Evolutionary conservation across 768 basidiomycete genomes (phyloP), one percentile per base, ranked within the genome.

Genomic region (Suillus cothurnatus): DNA sequence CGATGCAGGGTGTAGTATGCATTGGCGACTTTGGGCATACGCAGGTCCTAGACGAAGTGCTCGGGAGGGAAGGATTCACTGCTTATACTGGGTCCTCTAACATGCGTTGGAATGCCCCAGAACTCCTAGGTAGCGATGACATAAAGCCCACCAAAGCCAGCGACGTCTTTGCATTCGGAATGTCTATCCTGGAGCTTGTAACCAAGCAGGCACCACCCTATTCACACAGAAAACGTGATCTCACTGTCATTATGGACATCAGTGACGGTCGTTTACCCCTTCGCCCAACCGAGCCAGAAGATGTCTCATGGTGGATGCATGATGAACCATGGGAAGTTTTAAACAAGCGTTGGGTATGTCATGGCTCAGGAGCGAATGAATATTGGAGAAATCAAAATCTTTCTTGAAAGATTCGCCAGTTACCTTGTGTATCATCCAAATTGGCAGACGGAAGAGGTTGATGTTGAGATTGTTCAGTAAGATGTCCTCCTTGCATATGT

Each of bases 1-100:
- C 49, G 28, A 47, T 64, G 6, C 60, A 88, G 87, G 82, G 81
- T 15, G 77, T 84, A 67, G 82, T 87, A 31, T 78, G 84, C 38
- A 84, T 89, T 17, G 85, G 84, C 65, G 88, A 89, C 68, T 89
- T 89, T 71, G 87, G 87, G 50, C 84, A 88, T 77, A 84, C 88
- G 19, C 87, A 85, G 70, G 77, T 88, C 36, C 81, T 89, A 43
- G 84, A 84, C 64, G 86, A 87, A 50, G 80, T 88, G 34, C 83
- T 85, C 1, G 85, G 85, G 63, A 82, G 74, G 64, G 71, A 77
- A 31, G 79, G 80, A 39, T 81, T 84, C 34, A 71, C 76, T 21
- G 82, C 81, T 4, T 73, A 88, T 61, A 84, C 85, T 1, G 70
- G 58, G 41, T 79, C 80, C 6, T 80, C 81, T 11, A 82, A 82